Percentiles rank a stretch among this genome's conserved stretches.
These are phyloP conservation scores for Apiotrichum mycotoxinovorans DNA, from an alignment of 1,284 basidiomycete species.

Conservation along the genomic window DNA sequence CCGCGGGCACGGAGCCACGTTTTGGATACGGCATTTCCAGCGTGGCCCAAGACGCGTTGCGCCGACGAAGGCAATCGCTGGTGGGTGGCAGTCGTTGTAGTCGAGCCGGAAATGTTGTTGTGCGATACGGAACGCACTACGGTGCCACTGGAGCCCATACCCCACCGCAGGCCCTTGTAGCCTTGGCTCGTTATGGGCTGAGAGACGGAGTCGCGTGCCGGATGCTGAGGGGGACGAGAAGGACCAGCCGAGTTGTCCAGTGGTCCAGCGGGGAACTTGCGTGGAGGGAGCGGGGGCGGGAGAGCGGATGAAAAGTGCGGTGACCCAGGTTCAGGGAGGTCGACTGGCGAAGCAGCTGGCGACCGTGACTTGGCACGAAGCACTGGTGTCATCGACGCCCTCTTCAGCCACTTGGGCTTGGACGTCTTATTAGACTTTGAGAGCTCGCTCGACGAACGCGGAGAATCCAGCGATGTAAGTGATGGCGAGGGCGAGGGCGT, in stretches of 20 bases:
- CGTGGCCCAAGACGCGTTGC: conserved; percentile 36
- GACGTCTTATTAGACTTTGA: conserved; percentile 28
- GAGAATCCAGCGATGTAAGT: conserved; percentile 11
- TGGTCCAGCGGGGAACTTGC: conserved; percentile 22
- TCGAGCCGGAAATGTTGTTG: conserved; percentile 27
- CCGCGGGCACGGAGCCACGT: conserved; percentile 43
- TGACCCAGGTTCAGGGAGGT: conserved; percentile 26
- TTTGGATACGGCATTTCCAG: conserved; percentile 43
- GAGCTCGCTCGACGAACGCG: conserved; percentile 27
- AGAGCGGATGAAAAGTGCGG: conserved; percentile 17
- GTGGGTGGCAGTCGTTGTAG: conserved; percentile 5
- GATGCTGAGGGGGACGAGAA: conserved; percentile 23
- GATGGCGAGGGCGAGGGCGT: conserved; percentile 10
- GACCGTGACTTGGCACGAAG: conserved; percentile 35
- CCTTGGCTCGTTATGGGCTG: conserved; percentile 31
- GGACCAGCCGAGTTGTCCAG: conserved; percentile 25
- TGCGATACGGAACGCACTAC: conserved; percentile 38
- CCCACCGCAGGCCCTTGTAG: conserved; percentile 33
- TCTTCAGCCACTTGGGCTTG: conserved; percentile 42
- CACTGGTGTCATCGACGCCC: conserved; percentile 33
- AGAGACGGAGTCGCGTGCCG: conserved; percentile 27
- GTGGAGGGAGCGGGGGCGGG: conserved; percentile 38
- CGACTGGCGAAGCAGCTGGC: conserved; percentile 24
- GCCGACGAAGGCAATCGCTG: conserved; percentile 37
- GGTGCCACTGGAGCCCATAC: conserved; percentile 6